Percentiles rank a stretch among this genome's conserved stretches.
These are phyloP conservation scores for Backusella psychrophila DNA, from an alignment of 192 early-diverging fungal genomes.

Conservation along the genomic window DNA sequence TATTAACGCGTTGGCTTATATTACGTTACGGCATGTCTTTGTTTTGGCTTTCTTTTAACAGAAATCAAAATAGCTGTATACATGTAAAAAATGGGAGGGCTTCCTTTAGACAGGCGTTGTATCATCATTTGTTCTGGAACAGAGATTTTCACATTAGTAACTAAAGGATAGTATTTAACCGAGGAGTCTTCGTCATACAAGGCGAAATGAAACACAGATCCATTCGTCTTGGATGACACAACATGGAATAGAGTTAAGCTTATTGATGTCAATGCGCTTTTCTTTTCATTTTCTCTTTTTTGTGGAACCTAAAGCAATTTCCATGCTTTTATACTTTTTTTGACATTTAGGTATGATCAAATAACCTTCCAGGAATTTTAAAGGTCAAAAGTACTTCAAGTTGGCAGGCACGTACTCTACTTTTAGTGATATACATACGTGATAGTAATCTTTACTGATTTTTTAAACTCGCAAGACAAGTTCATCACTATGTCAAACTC, in stretches of 20 bases:
- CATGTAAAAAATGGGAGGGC: not conserved
- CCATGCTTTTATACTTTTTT: not conserved
- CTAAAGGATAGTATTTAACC: not conserved
- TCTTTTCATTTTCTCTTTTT: not conserved
- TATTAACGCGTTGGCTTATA: not conserved
- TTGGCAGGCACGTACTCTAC: not conserved
- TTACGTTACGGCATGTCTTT: not conserved
- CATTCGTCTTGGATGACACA: not conserved
- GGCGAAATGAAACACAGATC: not conserved
- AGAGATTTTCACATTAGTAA: not conserved
- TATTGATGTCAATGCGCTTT: not conserved
- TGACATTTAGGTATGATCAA: not conserved
- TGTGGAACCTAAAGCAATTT: not conserved
- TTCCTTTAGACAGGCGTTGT: not conserved
- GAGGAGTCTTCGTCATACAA: not conserved
- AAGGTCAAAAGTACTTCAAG: not conserved
- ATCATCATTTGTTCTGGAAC: not conserved
- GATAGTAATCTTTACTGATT: not conserved
- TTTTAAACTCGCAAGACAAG: not conserved
- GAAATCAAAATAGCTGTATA: not conserved
- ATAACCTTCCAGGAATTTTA: not conserved
- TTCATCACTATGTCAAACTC: not conserved
- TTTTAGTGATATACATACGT: not conserved
- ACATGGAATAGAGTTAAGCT: not conserved
- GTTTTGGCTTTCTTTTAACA: not conserved